Base-by-base conservation (phyloP, 2,329 filamentous ascomycete genomes). In the Geoglossum cookeanum region DNA sequence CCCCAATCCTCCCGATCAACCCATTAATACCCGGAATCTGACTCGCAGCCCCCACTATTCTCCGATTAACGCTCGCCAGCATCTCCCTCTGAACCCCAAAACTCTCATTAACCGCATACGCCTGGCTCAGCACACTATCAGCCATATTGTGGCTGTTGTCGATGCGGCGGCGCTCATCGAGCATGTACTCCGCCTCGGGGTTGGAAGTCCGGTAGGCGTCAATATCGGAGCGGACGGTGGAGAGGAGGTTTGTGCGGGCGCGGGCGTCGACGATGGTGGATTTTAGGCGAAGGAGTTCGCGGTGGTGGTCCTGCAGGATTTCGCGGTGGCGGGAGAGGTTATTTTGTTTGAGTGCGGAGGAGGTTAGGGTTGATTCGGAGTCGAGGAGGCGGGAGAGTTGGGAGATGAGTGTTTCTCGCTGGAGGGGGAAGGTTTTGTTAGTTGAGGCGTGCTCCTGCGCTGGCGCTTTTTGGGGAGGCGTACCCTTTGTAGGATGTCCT, bases 171-270 rank as follows among this genome's bases (percentile, higher is more conserved):
- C 92, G 79, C 76, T 98, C 92, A 64, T 87, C 85, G 32, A 98
- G 78, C 90, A 98, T 96, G 74, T 97, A 98, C 60, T 98, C 91
- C 52, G 88, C 88, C 72, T 97, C 92, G 7, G 87, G 87, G 67
- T 94, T 92, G 58, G 80, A 81, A 55, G 84, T 80, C 57, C 85
- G 86, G 73, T 95, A 96, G 57, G 87, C 83, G 69, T 88, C 79
- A 69, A 97, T 97, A 69, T 98, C 92, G 65, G 85, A 85, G 61
- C 88, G 86, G 54, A 98, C 89, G 66, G 88, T 92, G 56, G 83
- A 85, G 58, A 98, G 81, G 35, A 98, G 81, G 70, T 97, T 95
- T 58, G 87, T 85, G 62, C 89, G 83, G 70, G 94, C 83, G 65
- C 92, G 85, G 54, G 87, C 82, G 63, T 91, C 83, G 56, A 79